A percentile compares a stretch with the other conserved stretches of the same genome.
Evolutionary conservation across 2,329 filamentous ascomycete species (phyloP).

Genomic region (Xylaria sp.): DNA sequence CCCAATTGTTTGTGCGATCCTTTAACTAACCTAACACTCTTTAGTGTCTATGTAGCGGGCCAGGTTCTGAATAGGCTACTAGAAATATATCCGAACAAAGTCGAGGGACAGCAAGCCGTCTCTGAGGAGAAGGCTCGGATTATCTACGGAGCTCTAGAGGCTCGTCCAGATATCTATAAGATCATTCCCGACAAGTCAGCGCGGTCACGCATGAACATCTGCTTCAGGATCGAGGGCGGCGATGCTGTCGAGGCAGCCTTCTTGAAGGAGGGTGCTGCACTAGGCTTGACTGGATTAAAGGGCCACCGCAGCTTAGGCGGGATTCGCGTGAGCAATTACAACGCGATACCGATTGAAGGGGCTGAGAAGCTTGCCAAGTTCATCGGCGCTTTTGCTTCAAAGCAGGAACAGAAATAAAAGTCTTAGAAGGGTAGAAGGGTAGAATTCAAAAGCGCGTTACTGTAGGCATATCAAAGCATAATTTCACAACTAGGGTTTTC

Average conservation of each 20-base stretch:
- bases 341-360: slow-evolving; percentile 73
- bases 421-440: no score
- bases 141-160: slow-evolving; percentile 80
- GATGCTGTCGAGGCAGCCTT: slow-evolving; percentile 80
- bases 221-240: slow-evolving; percentile 74
- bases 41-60: slow-evolving; percentile 87
- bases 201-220: slow-evolving; percentile 93
- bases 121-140: slow-evolving; percentile 75
- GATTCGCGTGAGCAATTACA: slow-evolving; percentile 84
- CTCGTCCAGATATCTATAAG: slow-evolving; percentile 72
- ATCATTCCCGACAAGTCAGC: slow-evolving; percentile 76
- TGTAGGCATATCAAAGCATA: no score
- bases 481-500: no score
- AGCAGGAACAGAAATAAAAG: no score
- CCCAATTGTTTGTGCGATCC: background rate
- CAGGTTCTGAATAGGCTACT: slow-evolving; percentile 82
- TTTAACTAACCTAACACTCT: background rate
- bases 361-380: slow-evolving; percentile 72
- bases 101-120: slow-evolving; percentile 76
- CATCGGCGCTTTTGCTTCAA: background rate
- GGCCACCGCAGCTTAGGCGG: slow-evolving; percentile 88
- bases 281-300: slow-evolving; percentile 79
- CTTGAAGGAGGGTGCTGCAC: slow-evolving; percentile 71
- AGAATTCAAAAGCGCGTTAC: no score
- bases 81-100: slow-evolving; percentile 67